Evolutionary conservation across 129 eudicot species (phyloP).

Genomic region (Lonicera japonica): DNA sequence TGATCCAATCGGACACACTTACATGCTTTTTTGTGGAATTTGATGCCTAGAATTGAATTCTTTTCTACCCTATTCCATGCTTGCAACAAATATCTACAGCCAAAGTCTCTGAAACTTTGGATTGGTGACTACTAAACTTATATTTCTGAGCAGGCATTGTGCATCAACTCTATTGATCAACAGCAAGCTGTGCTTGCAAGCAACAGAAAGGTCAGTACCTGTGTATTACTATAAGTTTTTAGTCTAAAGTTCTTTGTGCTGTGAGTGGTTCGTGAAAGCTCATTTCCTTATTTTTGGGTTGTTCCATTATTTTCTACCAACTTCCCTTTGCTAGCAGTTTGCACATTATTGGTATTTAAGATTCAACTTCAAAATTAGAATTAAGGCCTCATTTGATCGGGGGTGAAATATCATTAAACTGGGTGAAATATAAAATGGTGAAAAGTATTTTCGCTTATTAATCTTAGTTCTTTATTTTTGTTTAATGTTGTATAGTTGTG

Average conservation of each 20-base stretch:
- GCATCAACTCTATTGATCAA: conserved; percentile 79
- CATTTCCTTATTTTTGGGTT: background rate
- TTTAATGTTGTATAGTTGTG: no score
- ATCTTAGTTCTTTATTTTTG: no score
- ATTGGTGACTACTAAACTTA: conserved; percentile 12
- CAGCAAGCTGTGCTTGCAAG: conserved; percentile 88
- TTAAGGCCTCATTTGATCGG: no score
- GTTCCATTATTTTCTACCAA: background rate
- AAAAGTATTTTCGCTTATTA: no score
- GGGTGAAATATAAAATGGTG: no score
- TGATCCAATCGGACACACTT: no score
- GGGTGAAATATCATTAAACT: no score
- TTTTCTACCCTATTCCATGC: background rate
- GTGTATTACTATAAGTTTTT: background rate
- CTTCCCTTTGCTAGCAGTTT: conserved; percentile 9
- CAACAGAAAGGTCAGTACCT: conserved; percentile 66
- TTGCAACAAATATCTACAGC: conserved; percentile 6
- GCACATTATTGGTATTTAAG: conserved; percentile 7
- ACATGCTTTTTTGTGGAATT: no score
- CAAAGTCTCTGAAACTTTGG: background rate
- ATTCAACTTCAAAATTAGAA: background rate
- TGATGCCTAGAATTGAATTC: no score
- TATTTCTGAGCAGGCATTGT: conserved; percentile 64
- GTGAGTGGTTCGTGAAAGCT: background rate
- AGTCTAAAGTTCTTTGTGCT: background rate